Evolutionary conservation across 2,329 filamentous ascomycete species (phyloP), one percentile per base, ranked within the genome.

Genomic region (Scedosporium minutisporum): DNA sequence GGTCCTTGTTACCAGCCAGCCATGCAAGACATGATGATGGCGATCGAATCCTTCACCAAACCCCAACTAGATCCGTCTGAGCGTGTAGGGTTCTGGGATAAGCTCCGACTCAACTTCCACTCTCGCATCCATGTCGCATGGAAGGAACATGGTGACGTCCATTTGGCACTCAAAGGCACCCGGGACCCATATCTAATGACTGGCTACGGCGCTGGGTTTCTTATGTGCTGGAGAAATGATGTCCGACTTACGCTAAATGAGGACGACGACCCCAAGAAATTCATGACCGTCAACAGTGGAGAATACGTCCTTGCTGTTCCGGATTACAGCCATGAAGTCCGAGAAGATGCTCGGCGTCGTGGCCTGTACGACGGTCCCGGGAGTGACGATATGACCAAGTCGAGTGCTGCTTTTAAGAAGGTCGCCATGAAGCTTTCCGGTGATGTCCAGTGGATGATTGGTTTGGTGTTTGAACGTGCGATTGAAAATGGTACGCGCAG

Each of bases 1-100:
- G 93, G 93, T 6, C 93, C 95, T 57, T 96, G 93, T 2, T 99
- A 97, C 70, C 96, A 99, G 71, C 95, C 96, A 29, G 93, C 93
- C 1, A 93, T 99, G 58, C 95, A 99, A 73, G 96, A 99, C 71
- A 96, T 97, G 89, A 99, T 99, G 95, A 97, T 97, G 84, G 93
- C 93, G 27, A 90, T 99, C 65, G 95, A 99, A 75, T 93, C 90
- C 2, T 97, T 99, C 72, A 97, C 93, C 0, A 99, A 99, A 72
- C 91, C 93, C 6, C 93, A 93, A 66, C 81, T 97, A 29, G 96
- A 99, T 72, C 89, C 90, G 1, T 97, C 95, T 0, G 96, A 99
- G 66, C 84, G 89, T 63, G 91, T 96, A 57, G 95, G 95, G 3
- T 99, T 99, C 77, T 99, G 95, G 95, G 95, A 99, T 76, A 99